phyloP scores from a whole-genome alignment of 495 filamentous ascomycete species.

The Aspergillus mulundensis region DNA sequence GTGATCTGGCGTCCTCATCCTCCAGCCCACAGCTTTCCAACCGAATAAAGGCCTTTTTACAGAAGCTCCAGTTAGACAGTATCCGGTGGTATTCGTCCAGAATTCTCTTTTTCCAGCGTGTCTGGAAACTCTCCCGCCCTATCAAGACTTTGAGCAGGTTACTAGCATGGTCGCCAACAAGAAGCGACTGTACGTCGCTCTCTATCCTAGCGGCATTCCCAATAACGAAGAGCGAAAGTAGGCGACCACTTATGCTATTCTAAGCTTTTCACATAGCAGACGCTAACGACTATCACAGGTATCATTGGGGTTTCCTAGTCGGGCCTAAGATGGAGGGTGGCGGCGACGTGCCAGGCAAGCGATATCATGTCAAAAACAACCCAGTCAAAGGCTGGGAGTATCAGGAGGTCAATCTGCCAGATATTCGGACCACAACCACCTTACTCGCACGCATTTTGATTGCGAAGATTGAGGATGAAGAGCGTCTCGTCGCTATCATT shows the following conservation, averaged over 20 bases:
- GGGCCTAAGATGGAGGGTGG: not conserved
- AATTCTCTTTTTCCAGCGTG: too few species aligned
- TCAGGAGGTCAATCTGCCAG: not conserved
- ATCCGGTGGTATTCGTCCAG: too few species aligned
- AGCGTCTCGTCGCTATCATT: not conserved
- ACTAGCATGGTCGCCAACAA: not conserved
- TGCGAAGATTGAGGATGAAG: not conserved
- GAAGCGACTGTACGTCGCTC: not conserved
- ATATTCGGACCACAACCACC: not conserved
- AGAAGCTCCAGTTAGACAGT: too few species aligned
- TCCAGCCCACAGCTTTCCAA: too few species aligned
- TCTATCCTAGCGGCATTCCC: not conserved
- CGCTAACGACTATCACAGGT: not conserved
- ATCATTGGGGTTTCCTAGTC: not conserved
- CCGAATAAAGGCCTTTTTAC: too few species aligned
- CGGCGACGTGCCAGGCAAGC: not conserved
- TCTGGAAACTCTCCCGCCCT: too few species aligned
- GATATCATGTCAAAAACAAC: not conserved
- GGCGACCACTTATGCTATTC: not conserved
- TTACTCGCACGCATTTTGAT: not conserved
- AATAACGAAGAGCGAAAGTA: not conserved
- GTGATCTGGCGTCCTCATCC: not conserved
- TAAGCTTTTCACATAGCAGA: not conserved
- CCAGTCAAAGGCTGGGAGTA: not conserved
- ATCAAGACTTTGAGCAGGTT: too few species aligned